Base-by-base conservation (phyloP, 108 stramenopile species). In the Epithemia pelagica region DNA sequence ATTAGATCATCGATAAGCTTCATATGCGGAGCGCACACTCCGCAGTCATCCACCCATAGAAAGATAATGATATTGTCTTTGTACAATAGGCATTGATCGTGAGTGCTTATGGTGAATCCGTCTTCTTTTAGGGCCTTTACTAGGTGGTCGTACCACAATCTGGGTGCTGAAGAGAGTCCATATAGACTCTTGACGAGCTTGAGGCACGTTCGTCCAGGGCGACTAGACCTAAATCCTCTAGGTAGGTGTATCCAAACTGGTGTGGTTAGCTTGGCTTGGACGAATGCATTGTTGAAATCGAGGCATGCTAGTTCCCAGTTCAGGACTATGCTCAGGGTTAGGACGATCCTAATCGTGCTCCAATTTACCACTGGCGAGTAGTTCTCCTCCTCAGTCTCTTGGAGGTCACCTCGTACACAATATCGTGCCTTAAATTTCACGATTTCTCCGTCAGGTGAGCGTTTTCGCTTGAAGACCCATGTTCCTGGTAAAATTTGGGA, bases 331-430 rank as follows among this genome's bases (percentile, higher is more conserved):
- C 75, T 29, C 19, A 74, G 2, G 5, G 57, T 61, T 52, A 79
- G 27, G 0, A 76, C 28, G 0, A 71, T 10, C 7, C 78, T 59
- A 60, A 78, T 61, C 0, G 76, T 78, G 30, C 58, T 66, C 76
- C 78, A 79, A 2, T 62, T 61, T 0, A 85, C 73, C 0, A 85
- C 84, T 0, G 84, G 80, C 20, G 84, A 63, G 60, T 54, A 85
- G 15, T 75, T 85, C 61, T 63, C 24, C 68, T 59, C 31, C 24
- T 71, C 62, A 61, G 76, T 71, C 26, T 66, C 59, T 54, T 82
- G n/a, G n/a, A n/a, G n/a, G n/a, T n/a, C n/a, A n/a, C n/a, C n/a
- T n/a, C n/a, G n/a, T n/a, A n/a, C n/a, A 55, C 81, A 82, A 28
- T 66, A 78, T 1, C 76, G 30, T 15, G 78, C 81, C 53, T 86